Evolutionary conservation across 148 eudicot genomes (phyloP), one percentile per base, ranked within the genome.

Genomic region (Rhododendron ovatum): DNA sequence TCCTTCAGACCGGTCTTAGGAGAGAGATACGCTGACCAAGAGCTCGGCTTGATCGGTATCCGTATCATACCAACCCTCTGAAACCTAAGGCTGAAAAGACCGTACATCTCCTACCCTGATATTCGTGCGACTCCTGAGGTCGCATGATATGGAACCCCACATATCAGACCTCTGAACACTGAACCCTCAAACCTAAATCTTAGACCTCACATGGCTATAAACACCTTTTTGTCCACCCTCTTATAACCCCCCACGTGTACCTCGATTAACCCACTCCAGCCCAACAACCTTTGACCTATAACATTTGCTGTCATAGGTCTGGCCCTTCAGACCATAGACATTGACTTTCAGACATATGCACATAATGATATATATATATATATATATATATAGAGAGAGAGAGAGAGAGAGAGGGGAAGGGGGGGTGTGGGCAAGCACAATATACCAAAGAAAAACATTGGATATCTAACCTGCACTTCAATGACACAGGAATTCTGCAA

Each of bases 391-490:
- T 11, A 22, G 73, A 22, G 13, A 71, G 12, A 87, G 59, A 63
- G 48, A 73, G 39, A 65, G 43, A 83, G 15, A 22, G 73, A 22
- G 12, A 61, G 0, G 43, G 7, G 7, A 0, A 7, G 45, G 7
- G 45, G 45, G 45, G 3, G 2, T 3, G 3, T 1, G 35, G 0
- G 43, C 7, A 83, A 86, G 37, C 1, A 41, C 50, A 26, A 33
- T 67, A 74, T 86, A 18, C 61, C 48, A 55, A 76, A 67, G 14
- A 26, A 26, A 82, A 81, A 85, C 50, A 30, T 78, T 33, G 78
- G 18, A 83, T 57, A 57, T 86, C 84, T 28, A 45, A 97, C 99
- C 99, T 92, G 93, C 82, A 95, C 93, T 93, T 97, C 98, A 84
- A 97, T 90, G 71, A 91, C 87, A 82, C 85, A 83, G 78, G 99